A percentile compares a stretch with the other conserved stretches of the same genome.
phyloP scores from a whole-genome alignment of 164 flowering plant species.

The Nymphaea colorata region DNA sequence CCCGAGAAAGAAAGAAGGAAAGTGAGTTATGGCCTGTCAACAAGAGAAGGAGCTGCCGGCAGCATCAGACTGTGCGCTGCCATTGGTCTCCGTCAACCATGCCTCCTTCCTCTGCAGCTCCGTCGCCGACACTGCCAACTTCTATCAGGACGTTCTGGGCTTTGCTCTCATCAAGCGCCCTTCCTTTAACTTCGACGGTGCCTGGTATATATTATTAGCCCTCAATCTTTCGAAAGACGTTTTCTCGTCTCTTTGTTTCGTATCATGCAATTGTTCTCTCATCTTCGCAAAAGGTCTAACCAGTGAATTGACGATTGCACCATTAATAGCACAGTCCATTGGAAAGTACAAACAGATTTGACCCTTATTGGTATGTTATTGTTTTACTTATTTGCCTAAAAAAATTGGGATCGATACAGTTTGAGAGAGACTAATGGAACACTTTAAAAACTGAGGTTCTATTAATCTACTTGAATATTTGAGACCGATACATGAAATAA shows the following conservation, averaged over 20 bases:
- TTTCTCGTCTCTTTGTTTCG: not conserved
- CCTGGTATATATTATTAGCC: conserved; percentile 29
- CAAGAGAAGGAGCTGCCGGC: not conserved
- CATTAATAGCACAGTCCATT: too few relatives aligned
- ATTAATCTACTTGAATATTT: too few relatives aligned
- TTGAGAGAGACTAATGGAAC: too few relatives aligned
- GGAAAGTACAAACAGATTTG: too few relatives aligned
- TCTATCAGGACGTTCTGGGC: conserved; percentile 52
- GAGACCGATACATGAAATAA: too few relatives aligned
- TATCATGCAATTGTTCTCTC: not conserved
- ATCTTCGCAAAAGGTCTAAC: too few relatives aligned
- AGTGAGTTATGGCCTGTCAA: not conserved
- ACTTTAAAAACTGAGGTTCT: too few relatives aligned
- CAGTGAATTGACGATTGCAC: too few relatives aligned
- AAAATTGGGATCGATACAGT: too few relatives aligned
- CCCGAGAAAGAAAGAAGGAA: not conserved
- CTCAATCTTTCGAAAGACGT: not conserved
- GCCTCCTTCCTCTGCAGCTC: conserved; percentile 43
- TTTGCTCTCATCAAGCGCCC: conserved; percentile 63
- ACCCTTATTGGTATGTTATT: too few relatives aligned
- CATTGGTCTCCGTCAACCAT: conserved; percentile 50
- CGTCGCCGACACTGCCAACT: conserved; percentile 22
- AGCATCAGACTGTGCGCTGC: conserved; percentile 17
- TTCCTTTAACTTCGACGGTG: conserved; percentile 59
- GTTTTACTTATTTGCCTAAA: too few relatives aligned